These are phyloP conservation scores for Malania oleifera DNA, from an alignment of 164 flowering plant species.

Conservation along the genomic window DNA sequence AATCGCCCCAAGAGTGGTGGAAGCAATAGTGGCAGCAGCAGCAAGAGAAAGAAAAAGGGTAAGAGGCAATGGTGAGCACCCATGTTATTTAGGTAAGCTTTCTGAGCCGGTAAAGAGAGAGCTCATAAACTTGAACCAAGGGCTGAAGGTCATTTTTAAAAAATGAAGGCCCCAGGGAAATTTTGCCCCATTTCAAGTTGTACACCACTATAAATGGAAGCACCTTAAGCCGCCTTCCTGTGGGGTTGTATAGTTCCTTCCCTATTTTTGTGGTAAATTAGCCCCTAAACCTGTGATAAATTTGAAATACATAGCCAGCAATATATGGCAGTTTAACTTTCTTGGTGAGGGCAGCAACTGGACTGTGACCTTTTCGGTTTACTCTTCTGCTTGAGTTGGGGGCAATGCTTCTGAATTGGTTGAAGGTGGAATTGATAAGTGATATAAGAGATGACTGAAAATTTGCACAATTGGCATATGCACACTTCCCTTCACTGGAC, in stretches of 20 bases:
- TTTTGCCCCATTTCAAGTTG: constrained; percentile 1
- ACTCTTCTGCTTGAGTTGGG: too few species aligned
- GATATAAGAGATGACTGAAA: too few species aligned
- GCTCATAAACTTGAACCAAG: neutral
- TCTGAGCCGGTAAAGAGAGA: neutral
- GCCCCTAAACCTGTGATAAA: too few species aligned
- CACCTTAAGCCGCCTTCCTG: neutral
- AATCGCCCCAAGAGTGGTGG: constrained; percentile 24
- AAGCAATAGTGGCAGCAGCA: constrained; percentile 24
- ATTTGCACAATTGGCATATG: too few species aligned
- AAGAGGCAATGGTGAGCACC: constrained; percentile 68
- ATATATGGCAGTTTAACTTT: too few species aligned
- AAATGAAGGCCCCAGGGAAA: neutral
- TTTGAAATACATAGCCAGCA: too few species aligned
- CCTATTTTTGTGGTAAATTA: neutral
- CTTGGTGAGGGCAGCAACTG: too few species aligned
- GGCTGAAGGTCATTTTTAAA: neutral
- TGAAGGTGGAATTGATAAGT: too few species aligned
- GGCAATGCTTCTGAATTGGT: too few species aligned
- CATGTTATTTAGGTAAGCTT: neutral
- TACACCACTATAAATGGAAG: constrained; percentile 1
- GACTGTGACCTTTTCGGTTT: too few species aligned
- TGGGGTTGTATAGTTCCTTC: constrained; percentile 7
- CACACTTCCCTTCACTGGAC: too few species aligned
- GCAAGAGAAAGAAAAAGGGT: constrained; percentile 83